Evolutionary conservation across 1,284 basidiomycete species (phyloP), one percentile per base, ranked within the genome.

Genomic region (Hemileia vastatrix): DNA sequence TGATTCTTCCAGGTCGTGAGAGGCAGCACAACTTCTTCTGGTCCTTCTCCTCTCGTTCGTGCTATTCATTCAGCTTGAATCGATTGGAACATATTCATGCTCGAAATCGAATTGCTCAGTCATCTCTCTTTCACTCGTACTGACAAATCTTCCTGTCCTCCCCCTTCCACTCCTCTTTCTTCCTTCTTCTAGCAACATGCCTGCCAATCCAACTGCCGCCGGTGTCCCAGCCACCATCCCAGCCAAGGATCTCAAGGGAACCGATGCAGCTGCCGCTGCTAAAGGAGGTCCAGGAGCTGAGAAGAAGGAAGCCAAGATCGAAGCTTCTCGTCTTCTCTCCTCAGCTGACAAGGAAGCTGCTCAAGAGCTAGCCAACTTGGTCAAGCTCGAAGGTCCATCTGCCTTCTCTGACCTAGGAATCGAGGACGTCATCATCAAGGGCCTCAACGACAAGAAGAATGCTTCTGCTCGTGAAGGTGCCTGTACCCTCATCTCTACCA

Each of bases 361-460:
- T n/a, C 68, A 71, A 65, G 73, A 74, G 69, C 71, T 75, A 50
- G 71, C 71, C 57, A 71, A 73, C 69, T 68, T 73, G 36, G 73
- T 73, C 68, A 75, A 75, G 67, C 70, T 73, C 57, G 72, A 75
- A 66, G 73, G 73, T 47, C 67, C 72, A 36, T 59, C 66, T 27
- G 72, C 70, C 21, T 65, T 75, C 45, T 65, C 67, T 66, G 68
- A 70, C 67, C 71, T 74, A 47, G 72, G 71, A 65, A 72, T 75
- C 54, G 70, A 72, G 63, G 63, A 66, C 44, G 68, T 74, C 57
- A 69, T 75, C 64, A 66, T 68, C 64, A 74, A 74, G 68, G 73
- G 73, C 54, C 72, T 75, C 60, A 33, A 13, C 53, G 72, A 75
- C 71, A 75, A 75, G 72, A 75, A 75, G 73, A 72, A 75, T 67